A percentile compares a stretch with the other conserved stretches of the same genome.
These are phyloP conservation scores for Pseudomicrostroma phylloplanum DNA, from an alignment of 1,284 basidiomycete genomes.

Conservation along the genomic window DNA sequence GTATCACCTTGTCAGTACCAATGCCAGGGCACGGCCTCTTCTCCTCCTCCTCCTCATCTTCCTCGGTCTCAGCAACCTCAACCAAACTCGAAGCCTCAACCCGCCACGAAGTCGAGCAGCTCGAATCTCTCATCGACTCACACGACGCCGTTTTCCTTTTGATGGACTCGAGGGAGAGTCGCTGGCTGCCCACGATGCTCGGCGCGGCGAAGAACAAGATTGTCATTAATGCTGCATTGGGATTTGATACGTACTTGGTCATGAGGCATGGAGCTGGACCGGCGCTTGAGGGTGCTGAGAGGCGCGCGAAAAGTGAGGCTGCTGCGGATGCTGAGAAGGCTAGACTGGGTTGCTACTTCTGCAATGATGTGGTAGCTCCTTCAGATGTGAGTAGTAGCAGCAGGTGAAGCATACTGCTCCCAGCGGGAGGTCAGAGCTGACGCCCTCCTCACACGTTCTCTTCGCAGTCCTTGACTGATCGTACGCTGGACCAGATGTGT, in stretches of 20 bases:
- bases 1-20: conserved; percentile 71
- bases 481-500: conserved; percentile 98
- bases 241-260: conserved; percentile 92
- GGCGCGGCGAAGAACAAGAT: conserved; percentile 77
- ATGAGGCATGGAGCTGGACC: conserved; percentile 83
- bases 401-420: background rate
- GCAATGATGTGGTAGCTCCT: conserved; percentile 95
- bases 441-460: background rate
- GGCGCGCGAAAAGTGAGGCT: too few species aligned
- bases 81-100: conserved; percentile 60
- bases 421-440: background rate
- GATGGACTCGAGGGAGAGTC: conserved; percentile 95
- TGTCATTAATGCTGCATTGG: conserved; percentile 87
- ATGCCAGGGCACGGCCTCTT: conserved; percentile 77
- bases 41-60: background rate
- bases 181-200: conserved; percentile 89
- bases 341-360: conserved; percentile 80
- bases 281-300: conserved; percentile 7
- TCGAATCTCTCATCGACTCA: conserved; percentile 70
- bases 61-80: too few species aligned
- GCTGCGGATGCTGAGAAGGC: conserved; percentile 32
- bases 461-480: conserved; percentile 71
- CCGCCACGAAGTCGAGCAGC: conserved; percentile 63
- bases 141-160: conserved; percentile 88
- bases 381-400: conserved; percentile 62